Percentiles rank a stretch among this genome's conserved stretches.
Conservation (phyloP, 2,329 filamentous ascomycete genomes). For the Teratosphaeria destructans region DNA sequence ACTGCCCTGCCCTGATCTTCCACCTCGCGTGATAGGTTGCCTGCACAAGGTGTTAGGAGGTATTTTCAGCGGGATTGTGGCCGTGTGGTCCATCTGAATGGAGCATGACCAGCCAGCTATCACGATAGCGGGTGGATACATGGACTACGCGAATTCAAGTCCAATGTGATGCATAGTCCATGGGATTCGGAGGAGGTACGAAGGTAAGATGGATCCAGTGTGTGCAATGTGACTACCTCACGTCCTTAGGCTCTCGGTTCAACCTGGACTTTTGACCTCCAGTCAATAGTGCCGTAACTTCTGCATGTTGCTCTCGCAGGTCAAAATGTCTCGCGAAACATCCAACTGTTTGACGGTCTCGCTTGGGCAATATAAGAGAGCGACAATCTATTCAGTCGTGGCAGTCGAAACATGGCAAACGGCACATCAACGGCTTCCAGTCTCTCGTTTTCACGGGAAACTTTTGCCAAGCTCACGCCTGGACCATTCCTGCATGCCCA, state of each 20-base stretch:
- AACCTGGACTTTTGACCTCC: not conserved
- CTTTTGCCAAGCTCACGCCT: constrained; percentile 83
- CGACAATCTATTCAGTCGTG: not conserved
- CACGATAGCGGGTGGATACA: too few species aligned
- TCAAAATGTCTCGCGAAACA: not conserved
- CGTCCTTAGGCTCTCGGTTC: not conserved
- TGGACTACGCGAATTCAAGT: too few species aligned
- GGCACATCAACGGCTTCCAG: constrained; percentile 9
- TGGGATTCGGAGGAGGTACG: too few species aligned
- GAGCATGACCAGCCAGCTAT: too few species aligned
- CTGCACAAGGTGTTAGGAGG: too few species aligned
- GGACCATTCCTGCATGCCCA: constrained; percentile 84
- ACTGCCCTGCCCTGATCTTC: too few species aligned
- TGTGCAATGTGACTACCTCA: too few species aligned
- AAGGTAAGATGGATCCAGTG: too few species aligned
- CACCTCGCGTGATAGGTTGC: too few species aligned
- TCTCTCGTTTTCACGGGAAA: constrained; percentile 49
- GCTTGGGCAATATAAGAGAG: not conserved
- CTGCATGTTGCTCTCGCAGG: not conserved
- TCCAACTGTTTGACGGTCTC: not conserved
- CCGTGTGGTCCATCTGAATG: too few species aligned
- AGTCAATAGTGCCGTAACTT: not conserved
- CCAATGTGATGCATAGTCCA: too few species aligned
- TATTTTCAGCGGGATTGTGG: too few species aligned
- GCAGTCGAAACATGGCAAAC: constrained; percentile 8